Conservation (phyloP, 352 stramenopile species). For the Pythium rishiriense region DNA sequence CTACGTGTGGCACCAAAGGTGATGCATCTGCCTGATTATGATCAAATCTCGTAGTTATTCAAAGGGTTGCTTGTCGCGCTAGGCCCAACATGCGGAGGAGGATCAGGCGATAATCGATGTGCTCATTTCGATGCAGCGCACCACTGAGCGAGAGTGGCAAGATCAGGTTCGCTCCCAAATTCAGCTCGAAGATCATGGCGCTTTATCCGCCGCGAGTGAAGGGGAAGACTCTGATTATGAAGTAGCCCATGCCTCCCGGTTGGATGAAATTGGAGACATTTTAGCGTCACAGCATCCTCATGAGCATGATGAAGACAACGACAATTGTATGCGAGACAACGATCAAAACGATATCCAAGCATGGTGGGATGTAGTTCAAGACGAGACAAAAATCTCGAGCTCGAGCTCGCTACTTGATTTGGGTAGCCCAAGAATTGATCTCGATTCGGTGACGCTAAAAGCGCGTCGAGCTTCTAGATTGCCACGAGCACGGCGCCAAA, state of each 20-base stretch:
- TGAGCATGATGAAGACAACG: constrained; percentile 2
- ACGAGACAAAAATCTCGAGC: constrained; percentile 28
- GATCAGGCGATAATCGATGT: constrained; percentile 28
- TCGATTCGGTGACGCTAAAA: neutral
- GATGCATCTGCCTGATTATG: neutral
- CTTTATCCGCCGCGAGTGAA: constrained; percentile 14
- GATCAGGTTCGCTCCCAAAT: constrained; percentile 12
- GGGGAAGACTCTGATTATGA: constrained; percentile 12
- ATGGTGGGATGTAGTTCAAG: constrained; percentile 59
- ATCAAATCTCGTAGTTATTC: neutral
- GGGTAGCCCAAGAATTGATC: constrained; percentile 43
- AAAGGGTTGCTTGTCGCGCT: neutral
- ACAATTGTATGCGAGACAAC: neutral
- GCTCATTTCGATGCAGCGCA: constrained; percentile 27
- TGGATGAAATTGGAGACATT: constrained; percentile 69
- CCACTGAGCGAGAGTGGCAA: constrained; percentile 6
- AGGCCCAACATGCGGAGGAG: constrained; percentile 18
- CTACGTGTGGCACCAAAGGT: neutral
- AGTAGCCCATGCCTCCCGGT: constrained; percentile 20
- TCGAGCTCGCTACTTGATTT: constrained; percentile 49
- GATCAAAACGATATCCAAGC: neutral
- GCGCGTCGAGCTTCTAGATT: neutral
- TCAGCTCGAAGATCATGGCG: neutral
- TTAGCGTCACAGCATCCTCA: constrained; percentile 53
- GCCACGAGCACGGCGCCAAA: neutral